These are phyloP conservation scores for Collybia mongolica DNA, from an alignment of 768 basidiomycete genomes.

Conservation along the genomic window DNA sequence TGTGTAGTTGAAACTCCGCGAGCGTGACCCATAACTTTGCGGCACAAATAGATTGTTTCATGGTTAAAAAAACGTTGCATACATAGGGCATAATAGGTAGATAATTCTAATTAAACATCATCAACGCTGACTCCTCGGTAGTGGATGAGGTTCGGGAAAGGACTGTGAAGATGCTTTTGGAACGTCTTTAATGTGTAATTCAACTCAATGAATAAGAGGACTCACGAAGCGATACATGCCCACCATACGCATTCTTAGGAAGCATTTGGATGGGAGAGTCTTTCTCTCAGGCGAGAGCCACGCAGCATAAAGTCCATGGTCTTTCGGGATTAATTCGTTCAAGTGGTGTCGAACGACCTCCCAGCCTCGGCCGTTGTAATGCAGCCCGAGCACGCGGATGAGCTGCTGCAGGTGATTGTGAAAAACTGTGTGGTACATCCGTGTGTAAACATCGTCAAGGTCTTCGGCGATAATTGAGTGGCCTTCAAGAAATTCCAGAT, in stretches of 20 bases:
- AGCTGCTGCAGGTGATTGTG: slow-evolving; percentile 62
- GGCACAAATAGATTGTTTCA: neutral
- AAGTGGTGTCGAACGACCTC: slow-evolving; percentile 45
- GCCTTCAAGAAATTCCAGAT: slow-evolving; percentile 44
- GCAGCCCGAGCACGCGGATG: slow-evolving; percentile 54
- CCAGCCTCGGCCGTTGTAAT: slow-evolving; percentile 58
- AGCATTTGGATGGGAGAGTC: slow-evolving; percentile 54
- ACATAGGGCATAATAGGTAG: neutral
- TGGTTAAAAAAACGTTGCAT: neutral
- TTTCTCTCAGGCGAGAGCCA: slow-evolving; percentile 50
- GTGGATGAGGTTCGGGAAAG: slow-evolving; percentile 55
- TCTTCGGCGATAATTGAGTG: slow-evolving; percentile 50
- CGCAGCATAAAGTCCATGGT: slow-evolving; percentile 44
- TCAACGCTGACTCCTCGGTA: slow-evolving; percentile 35
- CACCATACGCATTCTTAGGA: slow-evolving; percentile 56
- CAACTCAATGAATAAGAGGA: slow-evolving; percentile 3
- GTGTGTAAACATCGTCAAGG: slow-evolving; percentile 53
- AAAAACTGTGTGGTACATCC: slow-evolving; percentile 57
- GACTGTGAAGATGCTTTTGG: slow-evolving; percentile 49
- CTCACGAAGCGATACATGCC: slow-evolving; percentile 56
- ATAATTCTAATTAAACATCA: neutral
- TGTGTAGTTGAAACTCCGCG: slow-evolving; percentile 1
- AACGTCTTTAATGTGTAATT: neutral
- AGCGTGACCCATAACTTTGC: neutral
- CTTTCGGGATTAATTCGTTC: slow-evolving; percentile 39